Conservation (phyloP, 2,329 filamentous ascomycete species). For the Paecilomyces variotii region DNA sequence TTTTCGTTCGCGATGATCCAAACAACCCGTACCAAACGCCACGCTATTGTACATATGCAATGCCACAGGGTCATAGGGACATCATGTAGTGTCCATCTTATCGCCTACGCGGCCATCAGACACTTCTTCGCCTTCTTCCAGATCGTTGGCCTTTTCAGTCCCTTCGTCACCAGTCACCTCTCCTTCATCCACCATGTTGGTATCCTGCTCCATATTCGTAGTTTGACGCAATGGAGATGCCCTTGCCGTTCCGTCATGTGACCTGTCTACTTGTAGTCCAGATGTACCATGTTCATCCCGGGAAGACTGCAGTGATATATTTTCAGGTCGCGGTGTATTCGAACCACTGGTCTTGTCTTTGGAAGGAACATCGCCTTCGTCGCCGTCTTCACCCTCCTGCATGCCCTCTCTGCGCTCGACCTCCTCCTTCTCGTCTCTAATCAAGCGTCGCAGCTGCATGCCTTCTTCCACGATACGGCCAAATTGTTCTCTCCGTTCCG, state of each 20-base stretch:
- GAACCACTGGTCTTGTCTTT: conserved; percentile 40
- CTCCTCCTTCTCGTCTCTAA: conserved; percentile 92
- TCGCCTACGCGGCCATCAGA: conserved; percentile 43
- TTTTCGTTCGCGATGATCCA: not conserved
- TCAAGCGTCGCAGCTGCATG: conserved; percentile 73
- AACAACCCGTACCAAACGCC: conserved; percentile 6
- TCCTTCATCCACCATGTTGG: conserved; percentile 51
- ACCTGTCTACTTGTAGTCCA: conserved; percentile 24
- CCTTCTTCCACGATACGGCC: conserved; percentile 83
- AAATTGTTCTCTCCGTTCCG: conserved; percentile 78
- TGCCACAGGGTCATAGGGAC: conserved; percentile 4
- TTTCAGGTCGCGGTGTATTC: conserved; percentile 44
- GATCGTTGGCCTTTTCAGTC: conserved; percentile 30
- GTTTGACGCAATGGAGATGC: conserved; percentile 32
- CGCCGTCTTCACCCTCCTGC: conserved; percentile 54
- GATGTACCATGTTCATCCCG: conserved; percentile 24
- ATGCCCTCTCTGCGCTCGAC: conserved; percentile 81
- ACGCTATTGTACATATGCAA: conserved; percentile 1
- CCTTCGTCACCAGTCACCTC: conserved; percentile 30
- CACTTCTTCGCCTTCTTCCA: conserved; percentile 43
- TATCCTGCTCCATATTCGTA: conserved; percentile 41
- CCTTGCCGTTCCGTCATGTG: conserved; percentile 18
- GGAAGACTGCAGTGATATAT: conserved; percentile 28
- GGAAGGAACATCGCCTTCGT: conserved; percentile 44
- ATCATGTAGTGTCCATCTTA: conserved; percentile 58